Evolutionary conservation across 306 rosid genomes (phyloP), one percentile per base, ranked within the genome.

Genomic region (Castanea sativa): DNA sequence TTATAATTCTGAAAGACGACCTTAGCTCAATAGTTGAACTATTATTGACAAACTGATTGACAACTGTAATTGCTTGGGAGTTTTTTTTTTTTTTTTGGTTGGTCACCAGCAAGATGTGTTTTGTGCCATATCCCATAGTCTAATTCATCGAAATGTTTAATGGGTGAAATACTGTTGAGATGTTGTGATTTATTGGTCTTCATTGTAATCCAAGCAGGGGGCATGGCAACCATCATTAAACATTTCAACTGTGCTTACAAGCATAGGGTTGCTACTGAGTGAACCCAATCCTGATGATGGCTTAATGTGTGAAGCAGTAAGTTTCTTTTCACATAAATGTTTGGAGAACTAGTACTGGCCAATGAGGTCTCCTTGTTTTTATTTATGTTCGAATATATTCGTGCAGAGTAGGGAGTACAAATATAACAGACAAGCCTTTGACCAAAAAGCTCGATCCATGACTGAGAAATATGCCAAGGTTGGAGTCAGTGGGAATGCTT

Each of bases 261-360:
- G 84, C 75, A 79, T 85, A 13, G 86, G 89, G 8, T 79, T 82
- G 80, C 60, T 85, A 41, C 61, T 85, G 70, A 85, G 89, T 61
- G 89, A 82, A 41, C 86, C 86, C 56, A 85, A 85, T 76, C 86
- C 89, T 23, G 88, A 85, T 43, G 86, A 85, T 73, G 89, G 89
- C 18, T 76, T 85, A 5, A 85, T 85, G 86, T 72, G 89, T 73
- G 89, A 85, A 33, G 82, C 71, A 4, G 86, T 85, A 64, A 75
- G 86, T 79, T n/a, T 59, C 53, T 63, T 21, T 35, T 63, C 69
- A 30, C 13, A 65, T 29, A 30, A 52, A 64, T 55, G 25, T 43
- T 38, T 51, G 19, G 30, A 19, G 60, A 29, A 19, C 38, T 25
- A 29, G 72, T 38, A 35, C 21, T 27, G 58, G 56, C 14, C 53